phyloP scores from a whole-genome alignment of 2,329 filamentous ascomycete species.

The Hymenoscyphus fructigenus region DNA sequence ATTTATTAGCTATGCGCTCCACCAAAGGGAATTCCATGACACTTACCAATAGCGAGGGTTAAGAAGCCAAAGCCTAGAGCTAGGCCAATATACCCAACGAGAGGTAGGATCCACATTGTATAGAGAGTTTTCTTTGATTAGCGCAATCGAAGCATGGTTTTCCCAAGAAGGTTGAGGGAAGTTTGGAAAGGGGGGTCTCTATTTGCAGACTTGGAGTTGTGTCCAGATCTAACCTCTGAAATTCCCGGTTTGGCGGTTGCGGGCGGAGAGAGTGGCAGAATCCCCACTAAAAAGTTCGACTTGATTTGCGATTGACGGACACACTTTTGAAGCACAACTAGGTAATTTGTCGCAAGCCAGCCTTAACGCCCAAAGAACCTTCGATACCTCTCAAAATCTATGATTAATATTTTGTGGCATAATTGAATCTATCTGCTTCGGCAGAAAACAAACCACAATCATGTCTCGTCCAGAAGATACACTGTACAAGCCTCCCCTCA shows the following conservation, averaged over 20 bases:
- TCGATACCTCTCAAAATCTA: neutral
- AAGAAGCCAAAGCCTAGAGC: conserved; percentile 89
- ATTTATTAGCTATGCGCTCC: conserved; percentile 1
- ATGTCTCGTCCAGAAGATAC: conserved; percentile 98
- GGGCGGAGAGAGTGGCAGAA: conserved; percentile 17
- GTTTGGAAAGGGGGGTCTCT: neutral
- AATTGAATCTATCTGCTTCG: conserved; percentile 19
- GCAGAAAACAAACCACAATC: conserved; percentile 41
- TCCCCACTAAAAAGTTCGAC: conserved; percentile 20
- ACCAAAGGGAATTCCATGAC: neutral
- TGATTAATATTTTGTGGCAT: conserved; percentile 16
- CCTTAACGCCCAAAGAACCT: neutral
- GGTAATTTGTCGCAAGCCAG: neutral
- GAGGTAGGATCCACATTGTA: conserved; percentile 84
- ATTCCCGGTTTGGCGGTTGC: conserved; percentile 2
- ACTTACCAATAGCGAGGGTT: conserved; percentile 83
- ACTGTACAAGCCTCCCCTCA: conserved; percentile 57
- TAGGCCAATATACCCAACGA: conserved; percentile 86
- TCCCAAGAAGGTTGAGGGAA: conserved; percentile 8
- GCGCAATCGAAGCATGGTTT: conserved; percentile 28
- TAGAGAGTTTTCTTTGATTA: conserved; percentile 17
- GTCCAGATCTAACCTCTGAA: conserved; percentile 10
- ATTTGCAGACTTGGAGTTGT: neutral
- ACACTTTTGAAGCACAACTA: neutral
- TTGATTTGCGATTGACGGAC: conserved; percentile 2